Conservation (phyloP, 2,329 filamentous ascomycete species). For the Pseudonectria foliicola region DNA sequence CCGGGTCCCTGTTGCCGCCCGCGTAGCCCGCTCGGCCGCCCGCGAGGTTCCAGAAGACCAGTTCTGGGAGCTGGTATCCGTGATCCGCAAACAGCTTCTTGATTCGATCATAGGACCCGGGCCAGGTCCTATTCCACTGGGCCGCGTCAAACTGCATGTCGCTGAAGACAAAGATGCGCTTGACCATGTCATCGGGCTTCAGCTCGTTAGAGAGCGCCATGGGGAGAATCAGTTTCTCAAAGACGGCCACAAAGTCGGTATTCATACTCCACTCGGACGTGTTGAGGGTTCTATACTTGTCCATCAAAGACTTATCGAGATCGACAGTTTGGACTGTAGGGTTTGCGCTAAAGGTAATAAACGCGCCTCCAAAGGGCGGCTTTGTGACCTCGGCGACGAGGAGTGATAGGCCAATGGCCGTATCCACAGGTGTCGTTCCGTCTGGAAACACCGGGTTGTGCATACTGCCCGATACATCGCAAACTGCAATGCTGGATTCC, state of each 20-base stretch:
- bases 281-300: slow-evolving; percentile 35
- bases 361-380: slow-evolving; percentile 45
- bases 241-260: slow-evolving; percentile 49
- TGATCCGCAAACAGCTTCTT: slow-evolving; percentile 35
- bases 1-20: slow-evolving; percentile 18
- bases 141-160: slow-evolving; percentile 53
- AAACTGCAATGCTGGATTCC: slow-evolving; percentile 47
- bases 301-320: slow-evolving; percentile 27
- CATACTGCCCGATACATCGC: slow-evolving; percentile 54
- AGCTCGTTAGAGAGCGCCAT: slow-evolving; percentile 44
- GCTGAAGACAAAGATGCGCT: slow-evolving; percentile 52
- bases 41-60: slow-evolving; percentile 56
- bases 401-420: slow-evolving; percentile 48
- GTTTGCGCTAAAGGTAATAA: slow-evolving; percentile 45
- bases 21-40: slow-evolving; percentile 26
- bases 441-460: slow-evolving; percentile 30
- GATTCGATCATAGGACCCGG: slow-evolving; percentile 43
- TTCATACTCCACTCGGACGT: slow-evolving; percentile 30
- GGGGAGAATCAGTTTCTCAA: slow-evolving; percentile 46
- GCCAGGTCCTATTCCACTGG: slow-evolving; percentile 24
- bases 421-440: slow-evolving; percentile 42
- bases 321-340: slow-evolving; percentile 38
- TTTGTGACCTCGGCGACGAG: slow-evolving; percentile 45
- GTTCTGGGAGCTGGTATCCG: slow-evolving; percentile 51
- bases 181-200: slow-evolving; percentile 51